These are phyloP conservation scores for Wickerhamiella qilinensis DNA, from an alignment of 805 yeast genomes.

Conservation along the genomic window DNA sequence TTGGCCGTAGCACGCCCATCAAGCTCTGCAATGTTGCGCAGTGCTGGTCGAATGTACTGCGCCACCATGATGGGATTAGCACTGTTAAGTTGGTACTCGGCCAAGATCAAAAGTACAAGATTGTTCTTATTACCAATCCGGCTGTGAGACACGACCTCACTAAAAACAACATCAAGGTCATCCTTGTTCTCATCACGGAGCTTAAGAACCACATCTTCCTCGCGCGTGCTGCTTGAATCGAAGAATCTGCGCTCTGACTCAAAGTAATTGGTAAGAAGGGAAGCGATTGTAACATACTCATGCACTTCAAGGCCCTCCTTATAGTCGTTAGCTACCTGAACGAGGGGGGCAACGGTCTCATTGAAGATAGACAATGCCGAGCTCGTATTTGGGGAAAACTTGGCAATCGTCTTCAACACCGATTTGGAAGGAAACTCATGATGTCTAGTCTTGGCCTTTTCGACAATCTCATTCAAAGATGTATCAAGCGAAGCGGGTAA, in stretches of 20 bases:
- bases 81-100: slow-evolving; percentile 63
- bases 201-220: slow-evolving; percentile 74
- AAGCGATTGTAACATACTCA: slow-evolving; percentile 61
- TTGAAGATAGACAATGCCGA: slow-evolving; percentile 29
- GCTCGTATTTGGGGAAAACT: slow-evolving; percentile 40
- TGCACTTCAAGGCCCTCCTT: slow-evolving; percentile 65
- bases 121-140: slow-evolving; percentile 88
- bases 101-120: slow-evolving; percentile 69
- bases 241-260: slow-evolving; percentile 64
- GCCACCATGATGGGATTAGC: slow-evolving; percentile 59
- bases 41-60: slow-evolving; percentile 46
- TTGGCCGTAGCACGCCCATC: slow-evolving; percentile 85
- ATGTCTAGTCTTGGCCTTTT: slow-evolving; percentile 43
- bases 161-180: slow-evolving; percentile 56
- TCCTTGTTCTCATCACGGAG: slow-evolving; percentile 79
- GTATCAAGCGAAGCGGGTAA: slow-evolving; percentile 65
- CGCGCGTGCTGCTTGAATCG: slow-evolving; percentile 32
- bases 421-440: slow-evolving; percentile 92
- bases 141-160: slow-evolving; percentile 70
- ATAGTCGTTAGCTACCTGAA: slow-evolving; percentile 53
- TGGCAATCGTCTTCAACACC: slow-evolving; percentile 53
- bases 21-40: slow-evolving; percentile 69
- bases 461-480: slow-evolving; percentile 45
- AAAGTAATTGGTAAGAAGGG: slow-evolving; percentile 54
- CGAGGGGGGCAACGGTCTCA: slow-evolving; percentile 55